Evolutionary conservation across 768 basidiomycete genomes (phyloP).

Genomic region (Hericium rajendrae): DNA sequence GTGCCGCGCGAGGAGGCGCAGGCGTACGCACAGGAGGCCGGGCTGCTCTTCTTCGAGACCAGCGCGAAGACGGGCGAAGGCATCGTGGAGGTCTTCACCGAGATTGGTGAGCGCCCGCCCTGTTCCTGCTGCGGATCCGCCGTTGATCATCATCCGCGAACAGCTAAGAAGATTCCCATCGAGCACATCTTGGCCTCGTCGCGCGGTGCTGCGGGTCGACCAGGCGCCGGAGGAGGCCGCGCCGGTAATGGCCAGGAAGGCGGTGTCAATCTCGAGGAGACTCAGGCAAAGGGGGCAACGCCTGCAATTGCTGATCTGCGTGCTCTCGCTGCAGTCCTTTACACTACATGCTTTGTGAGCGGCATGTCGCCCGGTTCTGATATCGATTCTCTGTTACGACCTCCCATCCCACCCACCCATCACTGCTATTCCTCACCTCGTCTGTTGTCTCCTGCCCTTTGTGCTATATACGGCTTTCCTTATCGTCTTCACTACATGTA

Average conservation of each 20-base stretch:
- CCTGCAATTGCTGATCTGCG: constrained; percentile 72
- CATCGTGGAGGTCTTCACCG: constrained; percentile 93
- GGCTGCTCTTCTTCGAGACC: constrained; percentile 93
- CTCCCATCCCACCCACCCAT: not conserved
- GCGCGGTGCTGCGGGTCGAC: constrained; percentile 54
- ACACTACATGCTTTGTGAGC: not conserved
- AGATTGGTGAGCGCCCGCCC: constrained; percentile 64
- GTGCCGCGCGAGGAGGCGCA: constrained; percentile 93
- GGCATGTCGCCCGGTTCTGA: not conserved
- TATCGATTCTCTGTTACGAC: not conserved
- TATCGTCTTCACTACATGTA: constrained; percentile 10
- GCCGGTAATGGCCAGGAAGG: constrained; percentile 34
- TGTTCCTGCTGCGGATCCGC: not conserved
- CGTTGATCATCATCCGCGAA: not conserved
- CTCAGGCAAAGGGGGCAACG: constrained; percentile 58
- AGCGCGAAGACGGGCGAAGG: constrained; percentile 96
- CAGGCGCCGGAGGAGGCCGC: constrained; percentile 46
- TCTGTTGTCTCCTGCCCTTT: not conserved
- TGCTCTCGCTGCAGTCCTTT: not conserved
- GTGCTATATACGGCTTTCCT: constrained; percentile 13
- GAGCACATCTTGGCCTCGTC: constrained; percentile 88
- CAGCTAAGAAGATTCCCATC: constrained; percentile 83
- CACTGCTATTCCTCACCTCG: constrained; percentile 13
- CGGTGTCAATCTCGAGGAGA: constrained; percentile 63
- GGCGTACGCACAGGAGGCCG: constrained; percentile 93